Conservation (phyloP, 2,329 filamentous ascomycete genomes). For the Aureobasidium leucospermi region DNA sequence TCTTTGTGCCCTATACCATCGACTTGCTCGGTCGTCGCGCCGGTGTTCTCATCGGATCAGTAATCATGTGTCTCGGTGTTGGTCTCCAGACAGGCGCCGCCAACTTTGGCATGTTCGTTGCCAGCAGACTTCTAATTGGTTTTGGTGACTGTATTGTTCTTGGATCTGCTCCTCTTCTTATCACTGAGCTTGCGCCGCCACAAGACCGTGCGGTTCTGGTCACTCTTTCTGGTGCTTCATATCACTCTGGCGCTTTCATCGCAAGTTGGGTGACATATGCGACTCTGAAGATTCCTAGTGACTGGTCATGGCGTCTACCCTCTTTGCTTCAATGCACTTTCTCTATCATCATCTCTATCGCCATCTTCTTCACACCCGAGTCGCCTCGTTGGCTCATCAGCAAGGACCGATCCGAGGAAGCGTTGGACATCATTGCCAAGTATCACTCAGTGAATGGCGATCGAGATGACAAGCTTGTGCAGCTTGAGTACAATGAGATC, state of each 20-base stretch:
- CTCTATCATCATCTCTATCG: conserved; percentile 18
- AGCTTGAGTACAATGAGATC: conserved; percentile 33
- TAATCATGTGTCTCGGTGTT: conserved; percentile 30
- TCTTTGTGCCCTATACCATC: conserved; percentile 36
- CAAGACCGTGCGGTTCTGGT: conserved; percentile 1
- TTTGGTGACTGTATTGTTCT: conserved; percentile 3
- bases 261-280: conserved; percentile 12
- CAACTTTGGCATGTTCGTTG: conserved; percentile 8
- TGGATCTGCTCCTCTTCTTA: conserved; percentile 2
- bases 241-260: conserved; percentile 1
- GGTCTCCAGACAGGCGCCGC: conserved; percentile 1
- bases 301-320: conserved; percentile 33
- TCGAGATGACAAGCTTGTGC: conserved; percentile 23
- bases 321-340: conserved; percentile 27
- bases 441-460: conserved; percentile 48
- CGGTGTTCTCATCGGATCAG: conserved; percentile 40
- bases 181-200: background rate
- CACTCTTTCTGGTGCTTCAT: background rate
- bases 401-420: conserved; percentile 50
- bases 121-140: background rate
- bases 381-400: conserved; percentile 53
- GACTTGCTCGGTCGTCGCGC: conserved; percentile 41
- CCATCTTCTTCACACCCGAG: conserved; percentile 47
- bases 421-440: conserved; percentile 48
- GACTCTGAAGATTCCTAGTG: conserved; percentile 17